A percentile compares a stretch with the other conserved stretches of the same genome.
These are phyloP conservation scores for Trichoderma afroharzianum DNA, from an alignment of 2,329 filamentous ascomycete species.

Conservation along the genomic window DNA sequence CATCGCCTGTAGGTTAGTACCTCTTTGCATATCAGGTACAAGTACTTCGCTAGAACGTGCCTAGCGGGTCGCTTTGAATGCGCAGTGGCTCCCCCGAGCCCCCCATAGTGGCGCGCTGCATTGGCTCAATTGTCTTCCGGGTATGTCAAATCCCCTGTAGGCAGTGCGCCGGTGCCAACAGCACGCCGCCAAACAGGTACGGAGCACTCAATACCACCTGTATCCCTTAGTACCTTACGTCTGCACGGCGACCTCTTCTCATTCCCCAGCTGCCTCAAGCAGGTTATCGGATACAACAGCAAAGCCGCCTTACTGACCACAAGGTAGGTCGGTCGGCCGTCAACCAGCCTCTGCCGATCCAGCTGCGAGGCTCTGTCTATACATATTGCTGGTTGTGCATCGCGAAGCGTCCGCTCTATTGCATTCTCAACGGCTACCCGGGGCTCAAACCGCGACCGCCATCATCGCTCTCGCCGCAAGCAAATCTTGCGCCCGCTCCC, in stretches of 20 bases:
- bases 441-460: constrained; percentile 12
- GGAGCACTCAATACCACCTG: background rate
- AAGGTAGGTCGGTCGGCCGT: background rate
- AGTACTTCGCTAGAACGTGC: background rate
- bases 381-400: background rate
- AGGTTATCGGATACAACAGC: constrained; percentile 1
- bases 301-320: background rate
- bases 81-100: background rate
- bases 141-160: constrained; percentile 7
- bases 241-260: constrained; percentile 12
- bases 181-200: constrained; percentile 12
- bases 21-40: background rate
- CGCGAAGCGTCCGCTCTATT: background rate
- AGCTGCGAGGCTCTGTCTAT: background rate
- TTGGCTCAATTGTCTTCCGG: background rate
- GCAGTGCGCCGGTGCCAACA: constrained; percentile 8
- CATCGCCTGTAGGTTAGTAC: background rate
- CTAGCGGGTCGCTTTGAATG: background rate
- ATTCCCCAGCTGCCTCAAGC: constrained; percentile 1
- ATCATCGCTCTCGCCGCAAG: constrained; percentile 2
- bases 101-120: background rate
- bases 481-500: constrained; percentile 16
- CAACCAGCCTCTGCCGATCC: constrained; percentile 2
- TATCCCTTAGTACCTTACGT: constrained; percentile 5
- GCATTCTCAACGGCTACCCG: background rate